Conservation (phyloP, 305 asterid genomes). For the Fraxinus paxiana region DNA sequence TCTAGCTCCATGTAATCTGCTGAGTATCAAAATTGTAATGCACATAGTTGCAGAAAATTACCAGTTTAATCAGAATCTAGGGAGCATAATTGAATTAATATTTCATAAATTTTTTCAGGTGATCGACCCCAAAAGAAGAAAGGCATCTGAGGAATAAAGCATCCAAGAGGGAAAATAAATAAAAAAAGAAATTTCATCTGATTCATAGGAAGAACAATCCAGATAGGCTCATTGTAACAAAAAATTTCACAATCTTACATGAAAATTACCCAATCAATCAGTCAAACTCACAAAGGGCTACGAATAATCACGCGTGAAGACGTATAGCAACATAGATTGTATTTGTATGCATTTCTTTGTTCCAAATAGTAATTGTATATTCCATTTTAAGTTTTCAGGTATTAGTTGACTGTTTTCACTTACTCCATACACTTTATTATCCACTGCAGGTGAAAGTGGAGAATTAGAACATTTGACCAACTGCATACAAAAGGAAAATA, state of each 20-base stretch:
- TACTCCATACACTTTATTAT: not conserved
- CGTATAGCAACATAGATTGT: not conserved
- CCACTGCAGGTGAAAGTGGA: not conserved
- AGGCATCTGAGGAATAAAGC: not conserved
- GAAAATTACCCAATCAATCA: not conserved
- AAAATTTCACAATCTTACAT: not conserved
- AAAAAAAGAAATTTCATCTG: not conserved
- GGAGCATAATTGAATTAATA: not conserved
- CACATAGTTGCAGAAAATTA: not conserved
- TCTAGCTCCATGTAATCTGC: not conserved
- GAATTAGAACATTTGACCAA: not conserved
- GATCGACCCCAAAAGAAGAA: not conserved
- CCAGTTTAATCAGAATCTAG: not conserved
- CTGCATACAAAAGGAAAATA: constrained; percentile 4
- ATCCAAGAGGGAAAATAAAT: not conserved
- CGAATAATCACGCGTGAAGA: not conserved
- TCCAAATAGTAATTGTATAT: not conserved
- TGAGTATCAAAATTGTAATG: not conserved
- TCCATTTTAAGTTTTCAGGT: not conserved
- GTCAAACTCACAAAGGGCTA: not conserved
- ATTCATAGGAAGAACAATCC: not conserved
- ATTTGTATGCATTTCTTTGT: not conserved
- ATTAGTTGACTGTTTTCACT: not conserved
- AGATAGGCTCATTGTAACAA: not conserved
- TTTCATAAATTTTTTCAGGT: not conserved